Evolutionary conservation across 2,329 filamentous ascomycete genomes (phyloP).

Genomic region (Trichoderma koningii): DNA sequence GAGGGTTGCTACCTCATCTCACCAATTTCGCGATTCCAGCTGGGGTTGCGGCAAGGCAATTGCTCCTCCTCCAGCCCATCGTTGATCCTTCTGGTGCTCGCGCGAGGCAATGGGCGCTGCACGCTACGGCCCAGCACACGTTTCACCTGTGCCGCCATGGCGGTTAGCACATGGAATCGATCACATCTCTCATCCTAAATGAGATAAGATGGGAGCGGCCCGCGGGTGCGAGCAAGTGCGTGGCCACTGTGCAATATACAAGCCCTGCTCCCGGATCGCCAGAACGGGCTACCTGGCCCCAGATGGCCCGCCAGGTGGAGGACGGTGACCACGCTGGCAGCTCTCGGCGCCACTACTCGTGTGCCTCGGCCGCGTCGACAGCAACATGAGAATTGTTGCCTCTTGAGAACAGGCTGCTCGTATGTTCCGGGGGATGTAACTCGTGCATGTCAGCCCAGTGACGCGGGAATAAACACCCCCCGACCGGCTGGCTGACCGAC

Average conservation of each 20-base stretch:
- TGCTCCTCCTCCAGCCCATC: neutral
- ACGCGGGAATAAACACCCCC: neutral
- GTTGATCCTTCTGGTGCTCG: neutral
- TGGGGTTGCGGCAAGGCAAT: neutral
- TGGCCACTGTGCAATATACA: conserved; percentile 27
- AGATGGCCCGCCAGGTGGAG: conserved; percentile 6
- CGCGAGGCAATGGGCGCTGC: neutral
- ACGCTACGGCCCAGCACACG: neutral
- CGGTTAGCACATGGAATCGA: conserved; percentile 24
- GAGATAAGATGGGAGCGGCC: conserved; percentile 26
- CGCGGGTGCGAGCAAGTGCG: conserved; percentile 24
- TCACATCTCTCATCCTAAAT: conserved; percentile 26
- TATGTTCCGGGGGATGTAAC: neutral
- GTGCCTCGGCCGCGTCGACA: no score
- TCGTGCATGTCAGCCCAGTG: neutral
- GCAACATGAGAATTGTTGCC: no score
- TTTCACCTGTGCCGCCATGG: conserved; percentile 20
- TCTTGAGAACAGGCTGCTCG: neutral
- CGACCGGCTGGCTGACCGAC: conserved; percentile 1
- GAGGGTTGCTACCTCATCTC: neutral
- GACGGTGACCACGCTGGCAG: conserved; percentile 19
- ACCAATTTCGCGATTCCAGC: neutral
- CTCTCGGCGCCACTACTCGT: neutral
- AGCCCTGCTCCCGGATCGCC: conserved; percentile 27
- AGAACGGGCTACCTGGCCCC: conserved; percentile 22